Conservation (phyloP, 805 yeast species). For the Ogataea parapolymorpha region DNA sequence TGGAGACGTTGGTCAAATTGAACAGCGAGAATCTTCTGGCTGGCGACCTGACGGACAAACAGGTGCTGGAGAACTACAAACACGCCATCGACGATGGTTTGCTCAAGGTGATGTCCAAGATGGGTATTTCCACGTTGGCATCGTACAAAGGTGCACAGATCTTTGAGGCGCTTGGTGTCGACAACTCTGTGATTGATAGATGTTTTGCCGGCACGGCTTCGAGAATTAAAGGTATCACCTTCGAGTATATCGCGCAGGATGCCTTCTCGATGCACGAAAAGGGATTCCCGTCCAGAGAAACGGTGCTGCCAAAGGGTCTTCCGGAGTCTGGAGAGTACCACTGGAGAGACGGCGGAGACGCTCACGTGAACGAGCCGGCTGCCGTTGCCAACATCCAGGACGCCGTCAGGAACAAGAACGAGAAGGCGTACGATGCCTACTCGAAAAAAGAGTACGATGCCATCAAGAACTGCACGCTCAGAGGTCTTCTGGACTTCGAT, state of each 20-base stretch:
- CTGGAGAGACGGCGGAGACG: constrained; percentile 98
- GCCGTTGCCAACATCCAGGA: constrained; percentile 96
- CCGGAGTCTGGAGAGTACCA: constrained; percentile 97
- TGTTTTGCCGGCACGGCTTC: constrained; percentile 98
- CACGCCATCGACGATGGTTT: constrained; percentile 87
- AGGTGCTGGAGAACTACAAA: constrained; percentile 74
- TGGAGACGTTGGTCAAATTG: constrained; percentile 85
- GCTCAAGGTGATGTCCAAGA: constrained; percentile 95
- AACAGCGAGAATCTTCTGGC: constrained; percentile 73
- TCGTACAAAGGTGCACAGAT: constrained; percentile 99
- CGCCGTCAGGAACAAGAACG: constrained; percentile 97
- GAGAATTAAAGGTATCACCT: constrained; percentile 91
- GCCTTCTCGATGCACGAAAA: constrained; percentile 91
- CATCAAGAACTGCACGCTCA: constrained; percentile 84
- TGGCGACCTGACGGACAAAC: constrained; percentile 50
- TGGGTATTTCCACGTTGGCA: constrained; percentile 98
- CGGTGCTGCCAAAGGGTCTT: constrained; percentile 66
- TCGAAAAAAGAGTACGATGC: constrained; percentile 89
- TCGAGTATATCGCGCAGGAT: constrained; percentile 94
- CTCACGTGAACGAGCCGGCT: constrained; percentile 90
- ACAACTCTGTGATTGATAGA: constrained; percentile 89
- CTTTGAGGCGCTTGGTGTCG: constrained; percentile 94
- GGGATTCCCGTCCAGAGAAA: constrained; percentile 79
- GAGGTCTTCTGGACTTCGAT: constrained; percentile 93
- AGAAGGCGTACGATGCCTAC: constrained; percentile 86